These are phyloP conservation scores for Ceraceosorus guamensis DNA, from an alignment of 1,284 basidiomycete genomes.

Conservation along the genomic window DNA sequence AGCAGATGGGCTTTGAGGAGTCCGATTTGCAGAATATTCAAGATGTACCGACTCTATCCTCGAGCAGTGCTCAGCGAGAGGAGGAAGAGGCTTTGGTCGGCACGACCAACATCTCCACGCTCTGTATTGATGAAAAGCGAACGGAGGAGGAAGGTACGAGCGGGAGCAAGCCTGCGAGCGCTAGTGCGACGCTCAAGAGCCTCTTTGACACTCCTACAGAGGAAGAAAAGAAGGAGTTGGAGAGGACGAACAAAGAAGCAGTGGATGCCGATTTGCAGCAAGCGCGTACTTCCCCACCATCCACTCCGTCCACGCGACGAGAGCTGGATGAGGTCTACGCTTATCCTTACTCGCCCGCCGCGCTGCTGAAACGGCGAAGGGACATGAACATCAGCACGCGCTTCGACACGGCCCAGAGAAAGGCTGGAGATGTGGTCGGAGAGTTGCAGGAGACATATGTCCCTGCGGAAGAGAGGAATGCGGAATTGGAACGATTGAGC, in stretches of 20 bases:
- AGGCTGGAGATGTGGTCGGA: not conserved
- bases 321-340: not conserved
- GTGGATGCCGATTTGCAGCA: too few species aligned
- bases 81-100: not conserved
- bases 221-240: too few species aligned
- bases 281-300: too few species aligned
- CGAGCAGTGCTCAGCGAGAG: not conserved
- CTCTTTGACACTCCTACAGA: too few species aligned
- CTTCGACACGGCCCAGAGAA: too few species aligned
- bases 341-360: not conserved
- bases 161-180: not conserved
- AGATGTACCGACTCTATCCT: too few species aligned
- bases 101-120: not conserved
- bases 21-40: slow-evolving; percentile 1
- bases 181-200: too few species aligned
- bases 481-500: not conserved
- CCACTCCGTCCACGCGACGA: not conserved
- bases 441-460: slow-evolving; percentile 3
- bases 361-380: too few species aligned
- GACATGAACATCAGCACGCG: too few species aligned
- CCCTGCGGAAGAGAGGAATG: not conserved
- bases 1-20: slow-evolving; percentile 11
- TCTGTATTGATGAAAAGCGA: slow-evolving; percentile 1
- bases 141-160: not conserved
- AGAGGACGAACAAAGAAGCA: not conserved